These are phyloP conservation scores for Alternaria incomplexa DNA, from an alignment of 2,329 filamentous ascomycete species.

Conservation along the genomic window DNA sequence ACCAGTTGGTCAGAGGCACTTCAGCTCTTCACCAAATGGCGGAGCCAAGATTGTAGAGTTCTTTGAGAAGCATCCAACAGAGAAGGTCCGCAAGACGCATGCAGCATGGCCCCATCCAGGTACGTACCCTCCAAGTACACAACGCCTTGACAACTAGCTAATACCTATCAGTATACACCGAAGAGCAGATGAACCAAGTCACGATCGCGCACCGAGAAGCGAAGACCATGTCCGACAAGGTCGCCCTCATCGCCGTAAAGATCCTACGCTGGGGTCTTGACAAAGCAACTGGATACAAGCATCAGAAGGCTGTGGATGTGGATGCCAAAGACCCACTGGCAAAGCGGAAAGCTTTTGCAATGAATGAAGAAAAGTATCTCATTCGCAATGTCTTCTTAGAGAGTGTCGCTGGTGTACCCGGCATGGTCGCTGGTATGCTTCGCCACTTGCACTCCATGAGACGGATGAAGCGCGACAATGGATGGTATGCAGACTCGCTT, in stretches of 20 bases:
- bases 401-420: constrained; percentile 91
- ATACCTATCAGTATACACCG: constrained; percentile 64
- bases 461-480: constrained; percentile 88
- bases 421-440: constrained; percentile 96
- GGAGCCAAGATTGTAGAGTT: constrained; percentile 50
- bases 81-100: constrained; percentile 53
- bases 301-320: constrained; percentile 62
- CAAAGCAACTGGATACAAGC: constrained; percentile 77
- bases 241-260: constrained; percentile 78
- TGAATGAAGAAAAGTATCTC: constrained; percentile 89
- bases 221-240: constrained; percentile 74
- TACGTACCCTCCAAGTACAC: constrained; percentile 20
- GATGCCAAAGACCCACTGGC: constrained; percentile 53
- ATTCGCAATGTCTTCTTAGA: constrained; percentile 92
- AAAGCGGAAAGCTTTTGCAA: constrained; percentile 67
- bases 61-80: constrained; percentile 54
- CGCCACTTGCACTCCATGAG: constrained; percentile 85
- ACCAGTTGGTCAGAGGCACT: constrained; percentile 41
- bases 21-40: constrained; percentile 49
- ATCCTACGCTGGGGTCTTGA: constrained; percentile 82
- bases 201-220: constrained; percentile 78
- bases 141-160: constrained; percentile 4
- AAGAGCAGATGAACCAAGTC: constrained; percentile 78
- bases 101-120: constrained; percentile 58
- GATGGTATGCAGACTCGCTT: constrained; percentile 63